Evolutionary conservation across 2,329 filamentous ascomycete genomes (phyloP).

Genomic region (Cadophora luteo-olivacea): DNA sequence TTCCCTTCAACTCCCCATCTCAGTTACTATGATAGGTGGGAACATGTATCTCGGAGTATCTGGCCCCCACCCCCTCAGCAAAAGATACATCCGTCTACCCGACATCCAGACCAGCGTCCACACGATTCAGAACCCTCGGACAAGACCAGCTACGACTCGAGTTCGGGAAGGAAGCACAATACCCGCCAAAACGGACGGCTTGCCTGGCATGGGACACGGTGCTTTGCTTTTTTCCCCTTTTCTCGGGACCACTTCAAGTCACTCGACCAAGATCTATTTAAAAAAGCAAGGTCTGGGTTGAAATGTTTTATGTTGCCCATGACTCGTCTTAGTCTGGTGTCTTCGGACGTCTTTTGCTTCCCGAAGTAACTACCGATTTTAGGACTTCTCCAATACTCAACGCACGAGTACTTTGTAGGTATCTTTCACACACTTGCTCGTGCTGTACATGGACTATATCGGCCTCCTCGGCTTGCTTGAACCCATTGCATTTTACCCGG

Average conservation of each 20-base stretch:
- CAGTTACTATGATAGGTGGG: slow-evolving; percentile 7
- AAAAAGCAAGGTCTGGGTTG: neutral
- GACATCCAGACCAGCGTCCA: slow-evolving; percentile 1
- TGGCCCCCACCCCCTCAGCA: neutral
- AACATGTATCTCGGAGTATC: slow-evolving; percentile 14
- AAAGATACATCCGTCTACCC: slow-evolving; percentile 10
- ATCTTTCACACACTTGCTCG: neutral
- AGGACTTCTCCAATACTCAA: neutral
- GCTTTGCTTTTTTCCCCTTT: neutral
- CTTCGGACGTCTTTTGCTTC: neutral
- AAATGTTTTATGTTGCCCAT: neutral
- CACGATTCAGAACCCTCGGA: neutral
- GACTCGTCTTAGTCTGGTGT: neutral
- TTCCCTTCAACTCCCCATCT: no score
- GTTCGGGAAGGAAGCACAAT: neutral
- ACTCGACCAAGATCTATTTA: neutral
- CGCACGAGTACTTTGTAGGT: neutral
- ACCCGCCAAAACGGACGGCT: neutral
- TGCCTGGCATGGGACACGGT: neutral
- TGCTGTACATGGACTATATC: slow-evolving; percentile 3
- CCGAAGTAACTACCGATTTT: neutral
- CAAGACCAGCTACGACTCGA: neutral
- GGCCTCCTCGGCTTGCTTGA: neutral
- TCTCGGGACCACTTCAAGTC: neutral
- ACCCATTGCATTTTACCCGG: slow-evolving; percentile 1